Evolutionary conservation across 768 basidiomycete genomes (phyloP).

Genomic region (Cystobasidium onofrii): DNA sequence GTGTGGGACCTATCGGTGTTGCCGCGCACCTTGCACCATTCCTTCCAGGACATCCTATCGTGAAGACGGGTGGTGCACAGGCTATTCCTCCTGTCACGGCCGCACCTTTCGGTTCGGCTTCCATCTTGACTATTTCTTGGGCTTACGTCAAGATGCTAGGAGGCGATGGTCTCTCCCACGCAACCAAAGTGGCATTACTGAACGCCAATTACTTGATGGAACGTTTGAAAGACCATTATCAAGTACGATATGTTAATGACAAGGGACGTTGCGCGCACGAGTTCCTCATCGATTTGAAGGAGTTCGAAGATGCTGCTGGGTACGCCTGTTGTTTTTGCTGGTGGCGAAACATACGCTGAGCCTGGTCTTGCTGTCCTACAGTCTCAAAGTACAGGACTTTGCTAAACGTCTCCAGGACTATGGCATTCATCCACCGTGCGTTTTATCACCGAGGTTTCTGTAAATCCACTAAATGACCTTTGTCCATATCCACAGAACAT

Average conservation of each 20-base stretch:
- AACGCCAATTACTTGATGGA: conserved; percentile 97
- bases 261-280: conserved; percentile 94
- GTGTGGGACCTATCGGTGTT: conserved; percentile 86
- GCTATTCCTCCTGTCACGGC: conserved; percentile 83
- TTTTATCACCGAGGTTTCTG: neutral
- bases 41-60: conserved; percentile 76
- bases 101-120: conserved; percentile 88
- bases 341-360: neutral
- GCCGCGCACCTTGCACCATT: conserved; percentile 89
- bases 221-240: conserved; percentile 75
- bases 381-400: conserved; percentile 79
- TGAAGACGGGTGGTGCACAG: conserved; percentile 58
- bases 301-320: conserved; percentile 83
- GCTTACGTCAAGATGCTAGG: conserved; percentile 99
- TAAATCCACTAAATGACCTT: neutral
- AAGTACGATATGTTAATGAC: conserved; percentile 74
- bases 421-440: conserved; percentile 77
- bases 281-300: conserved; percentile 84
- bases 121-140: conserved; percentile 89
- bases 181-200: conserved; percentile 77
- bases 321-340: conserved; percentile 43
- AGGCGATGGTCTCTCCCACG: conserved; percentile 73
- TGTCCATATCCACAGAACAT: conserved; percentile 51
- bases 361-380: neutral
- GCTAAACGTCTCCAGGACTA: conserved; percentile 69